Evolutionary conservation across 768 basidiomycete species (phyloP), one percentile per base, ranked within the genome.

Genomic region (Candolleomyces eurysporus): DNA sequence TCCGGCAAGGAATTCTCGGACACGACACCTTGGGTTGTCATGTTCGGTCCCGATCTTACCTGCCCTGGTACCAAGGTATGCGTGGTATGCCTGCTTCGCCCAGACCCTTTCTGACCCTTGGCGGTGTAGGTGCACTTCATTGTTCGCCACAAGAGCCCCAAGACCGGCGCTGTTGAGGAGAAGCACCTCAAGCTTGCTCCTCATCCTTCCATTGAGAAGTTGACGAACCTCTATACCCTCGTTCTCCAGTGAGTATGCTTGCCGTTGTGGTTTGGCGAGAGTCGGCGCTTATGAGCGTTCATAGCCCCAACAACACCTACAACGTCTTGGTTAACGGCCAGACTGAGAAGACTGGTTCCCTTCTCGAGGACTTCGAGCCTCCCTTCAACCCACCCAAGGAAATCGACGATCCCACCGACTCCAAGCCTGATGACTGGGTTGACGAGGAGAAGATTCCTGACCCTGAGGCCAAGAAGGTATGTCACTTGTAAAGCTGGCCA

Each of bases 41-140:
- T 97, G 96, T 97, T 98, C 72, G 96, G 96, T 67, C 96, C 96
- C 65, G 96, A 99, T 75, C 75, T 94, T 76, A 94, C 92, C 26
- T 94, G 92, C 76, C 92, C 92, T 13, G 92, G 92, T 43, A 93
- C 89, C 64, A 94, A 94, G 89, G 92, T 90, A 65, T 19, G 76
- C 65, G 31, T 22, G 26, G 0, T n/a, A 16, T 56, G 22, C 50
- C 17, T 36, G 39, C 10, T 13, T 26, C 7, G 48, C 9, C 51
- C 7, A 21, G 40, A 22, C 39, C n/a, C 39, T 16, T 55, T 39
- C 17, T 26, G n/a, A 31, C 40, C 40, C 36, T 36, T 36, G 55
- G 14, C 5, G 51, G 53, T 10, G 39, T 70, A 96, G 92, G 81
- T 98, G 55, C 97, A 99, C 83, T 98, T 99, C 78, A 99, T 99